Conservation (phyloP, 108 stramenopile genomes). For the Skeletonema marinoi region DNA sequence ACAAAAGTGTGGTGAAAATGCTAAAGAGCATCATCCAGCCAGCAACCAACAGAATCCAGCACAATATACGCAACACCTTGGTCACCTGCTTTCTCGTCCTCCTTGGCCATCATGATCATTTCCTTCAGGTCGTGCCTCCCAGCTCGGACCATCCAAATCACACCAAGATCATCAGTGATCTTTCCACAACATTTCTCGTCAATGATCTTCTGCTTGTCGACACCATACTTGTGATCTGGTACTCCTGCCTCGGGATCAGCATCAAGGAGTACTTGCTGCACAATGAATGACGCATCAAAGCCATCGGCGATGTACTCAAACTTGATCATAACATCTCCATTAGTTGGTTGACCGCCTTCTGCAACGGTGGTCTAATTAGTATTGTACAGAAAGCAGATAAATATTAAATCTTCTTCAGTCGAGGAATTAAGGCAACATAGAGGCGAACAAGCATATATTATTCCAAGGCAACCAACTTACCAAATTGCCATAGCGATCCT, state of each 20-base stretch:
- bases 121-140: conserved; percentile 46
- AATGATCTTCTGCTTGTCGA: conserved; percentile 39
- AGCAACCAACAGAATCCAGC: conserved; percentile 39
- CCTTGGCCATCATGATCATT: conserved; percentile 58
- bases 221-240: conserved; percentile 36
- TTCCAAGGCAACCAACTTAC: not conserved
- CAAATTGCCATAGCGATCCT: conserved; percentile 49
- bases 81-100: conserved; percentile 48
- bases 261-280: conserved; percentile 44
- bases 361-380: conserved; percentile 29
- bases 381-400: no score
- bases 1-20: conserved; percentile 41
- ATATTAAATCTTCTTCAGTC: no score
- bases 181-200: conserved; percentile 52
- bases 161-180: conserved; percentile 50
- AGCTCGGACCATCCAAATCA: conserved; percentile 59
- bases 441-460: no score
- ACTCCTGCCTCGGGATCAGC: conserved; percentile 45
- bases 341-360: conserved; percentile 49
- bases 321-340: conserved; percentile 56
- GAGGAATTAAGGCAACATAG: no score
- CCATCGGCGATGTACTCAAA: conserved; percentile 52
- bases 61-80: conserved; percentile 44
- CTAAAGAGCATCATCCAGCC: conserved; percentile 59
- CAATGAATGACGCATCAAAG: conserved; percentile 60